These are phyloP conservation scores for Hemisphaericaspora nanyangensis DNA, from an alignment of 805 yeast species.

Conservation along the genomic window DNA sequence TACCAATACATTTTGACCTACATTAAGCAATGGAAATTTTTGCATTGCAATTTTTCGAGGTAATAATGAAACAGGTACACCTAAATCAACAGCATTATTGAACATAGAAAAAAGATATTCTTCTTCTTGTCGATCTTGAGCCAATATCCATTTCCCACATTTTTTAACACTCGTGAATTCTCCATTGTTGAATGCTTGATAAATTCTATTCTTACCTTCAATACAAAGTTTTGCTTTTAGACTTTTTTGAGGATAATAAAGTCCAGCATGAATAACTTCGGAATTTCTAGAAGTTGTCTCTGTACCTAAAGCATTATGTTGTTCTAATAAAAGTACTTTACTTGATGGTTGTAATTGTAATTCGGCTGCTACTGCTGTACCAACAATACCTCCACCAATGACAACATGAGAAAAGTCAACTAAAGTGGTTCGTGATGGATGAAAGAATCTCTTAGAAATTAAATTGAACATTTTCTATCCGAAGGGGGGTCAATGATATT, in stretches of 20 bases:
- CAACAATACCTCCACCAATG: constrained; percentile 84
- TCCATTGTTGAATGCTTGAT: constrained; percentile 41
- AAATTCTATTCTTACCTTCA: constrained; percentile 68
- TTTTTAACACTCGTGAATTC: constrained; percentile 40
- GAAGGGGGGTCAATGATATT: too few species aligned
- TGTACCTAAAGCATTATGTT: constrained; percentile 60
- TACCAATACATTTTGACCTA: constrained; percentile 55
- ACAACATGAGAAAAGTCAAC: constrained; percentile 66
- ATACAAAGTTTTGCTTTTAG: constrained; percentile 70
- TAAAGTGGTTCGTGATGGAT: neutral
- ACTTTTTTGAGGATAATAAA: constrained; percentile 70
- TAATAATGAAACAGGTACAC: constrained; percentile 57
- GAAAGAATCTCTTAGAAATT: neutral
- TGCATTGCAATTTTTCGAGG: constrained; percentile 39
- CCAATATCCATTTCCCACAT: constrained; percentile 87
- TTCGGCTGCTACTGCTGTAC: constrained; percentile 76
- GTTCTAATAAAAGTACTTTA: constrained; percentile 64
- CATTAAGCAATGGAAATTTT: constrained; percentile 66
- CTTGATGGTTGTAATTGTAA: constrained; percentile 43
- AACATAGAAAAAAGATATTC: constrained; percentile 55
- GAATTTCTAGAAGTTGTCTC: constrained; percentile 90
- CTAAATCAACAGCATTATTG: constrained; percentile 45
- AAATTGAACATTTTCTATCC: neutral
- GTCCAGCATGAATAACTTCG: constrained; percentile 90
- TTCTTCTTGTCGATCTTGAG: constrained; percentile 64